Evolutionary conservation across 805 yeast species (phyloP).

Genomic region (Citeromyces nyonsensis): DNA sequence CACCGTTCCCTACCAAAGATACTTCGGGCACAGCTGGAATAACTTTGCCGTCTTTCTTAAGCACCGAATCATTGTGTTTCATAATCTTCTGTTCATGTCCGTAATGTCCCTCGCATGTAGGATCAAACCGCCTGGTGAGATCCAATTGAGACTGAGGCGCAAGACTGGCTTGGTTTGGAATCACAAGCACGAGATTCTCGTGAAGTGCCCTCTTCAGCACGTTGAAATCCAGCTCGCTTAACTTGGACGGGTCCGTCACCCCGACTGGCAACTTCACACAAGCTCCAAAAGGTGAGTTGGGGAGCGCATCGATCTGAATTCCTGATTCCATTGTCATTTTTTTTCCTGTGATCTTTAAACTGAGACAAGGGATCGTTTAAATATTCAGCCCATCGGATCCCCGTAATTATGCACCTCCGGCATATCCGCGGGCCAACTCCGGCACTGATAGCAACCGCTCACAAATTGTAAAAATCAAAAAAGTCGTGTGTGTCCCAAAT

Average conservation of each 20-base stretch:
- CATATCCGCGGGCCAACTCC: background rate
- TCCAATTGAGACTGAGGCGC: constrained; percentile 63
- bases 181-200: constrained; percentile 54
- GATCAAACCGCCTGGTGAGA: constrained; percentile 68
- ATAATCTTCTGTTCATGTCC: constrained; percentile 73
- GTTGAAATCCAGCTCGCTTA: constrained; percentile 52
- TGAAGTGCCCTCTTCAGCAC: constrained; percentile 48
- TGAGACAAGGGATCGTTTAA: background rate
- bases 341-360: background rate
- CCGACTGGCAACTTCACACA: constrained; percentile 46
- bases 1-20: constrained; percentile 78
- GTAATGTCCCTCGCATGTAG: constrained; percentile 50
- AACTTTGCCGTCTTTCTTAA: constrained; percentile 67
- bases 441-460: background rate
- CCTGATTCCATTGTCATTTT: constrained; percentile 8
- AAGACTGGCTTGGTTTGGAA: constrained; percentile 56
- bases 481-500: too few species aligned
- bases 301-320: constrained; percentile 28
- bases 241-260: constrained; percentile 57
- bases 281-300: constrained; percentile 53
- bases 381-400: background rate
- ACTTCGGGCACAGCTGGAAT: constrained; percentile 81
- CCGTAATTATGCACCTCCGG: constrained; percentile 1
- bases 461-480: too few species aligned
- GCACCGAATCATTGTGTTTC: constrained; percentile 48